These are phyloP conservation scores for Fusarium devonianum DNA, from an alignment of 2,329 filamentous ascomycete genomes.

Conservation along the genomic window DNA sequence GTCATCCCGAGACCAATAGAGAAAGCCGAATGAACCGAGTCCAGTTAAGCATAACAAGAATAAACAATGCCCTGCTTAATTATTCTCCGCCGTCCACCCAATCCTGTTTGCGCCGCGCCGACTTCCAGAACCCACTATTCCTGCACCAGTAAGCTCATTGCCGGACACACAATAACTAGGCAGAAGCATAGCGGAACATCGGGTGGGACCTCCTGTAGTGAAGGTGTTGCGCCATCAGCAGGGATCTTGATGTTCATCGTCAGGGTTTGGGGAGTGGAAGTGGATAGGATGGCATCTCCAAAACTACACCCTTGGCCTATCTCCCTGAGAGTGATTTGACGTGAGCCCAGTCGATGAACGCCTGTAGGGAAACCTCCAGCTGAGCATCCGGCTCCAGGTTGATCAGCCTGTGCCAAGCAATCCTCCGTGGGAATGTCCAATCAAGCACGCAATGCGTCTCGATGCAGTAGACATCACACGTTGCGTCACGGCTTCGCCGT, in stretches of 20 bases:
- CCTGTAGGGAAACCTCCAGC: constrained; percentile 7
- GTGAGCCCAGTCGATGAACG: too few relatives aligned
- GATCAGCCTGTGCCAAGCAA: constrained; percentile 2
- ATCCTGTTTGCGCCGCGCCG: neutral
- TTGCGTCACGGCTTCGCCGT: constrained; percentile 14
- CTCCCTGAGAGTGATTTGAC: neutral
- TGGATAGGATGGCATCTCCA: constrained; percentile 19
- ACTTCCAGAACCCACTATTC: neutral
- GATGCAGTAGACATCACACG: constrained; percentile 9
- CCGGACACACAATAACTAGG: constrained; percentile 5
- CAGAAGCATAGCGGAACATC: constrained; percentile 6
- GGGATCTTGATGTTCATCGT: constrained; percentile 17
- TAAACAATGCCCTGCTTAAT: neutral
- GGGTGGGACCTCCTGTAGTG: constrained; percentile 1
- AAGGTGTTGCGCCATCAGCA: constrained; percentile 25
- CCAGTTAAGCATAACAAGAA: constrained; percentile 31
- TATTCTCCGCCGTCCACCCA: neutral
- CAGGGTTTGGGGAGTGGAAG: constrained; percentile 5
- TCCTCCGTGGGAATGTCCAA: neutral
- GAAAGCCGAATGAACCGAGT: neutral
- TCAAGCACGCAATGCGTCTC: constrained; percentile 7
- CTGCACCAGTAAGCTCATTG: neutral
- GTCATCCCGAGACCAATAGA: neutral
- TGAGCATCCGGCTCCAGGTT: neutral
- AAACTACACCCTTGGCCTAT: constrained; percentile 1